Conservation (phyloP, 2,329 filamentous ascomycete genomes). For the Rhynchosporium secalis region DNA sequence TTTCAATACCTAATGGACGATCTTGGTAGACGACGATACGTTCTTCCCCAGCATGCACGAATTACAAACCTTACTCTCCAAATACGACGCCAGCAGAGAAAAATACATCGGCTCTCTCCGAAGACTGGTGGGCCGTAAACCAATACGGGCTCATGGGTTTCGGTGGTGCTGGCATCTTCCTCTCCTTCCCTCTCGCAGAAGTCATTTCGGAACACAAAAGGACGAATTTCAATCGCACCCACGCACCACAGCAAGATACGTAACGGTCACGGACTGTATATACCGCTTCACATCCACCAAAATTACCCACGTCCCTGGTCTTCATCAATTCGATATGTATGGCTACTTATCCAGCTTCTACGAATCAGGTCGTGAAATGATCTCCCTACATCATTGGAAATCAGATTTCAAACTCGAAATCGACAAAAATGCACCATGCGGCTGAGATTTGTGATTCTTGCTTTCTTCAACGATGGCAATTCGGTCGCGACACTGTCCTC, state of each 20-base stretch:
- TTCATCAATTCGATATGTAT: constrained; percentile 39
- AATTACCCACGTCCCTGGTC: constrained; percentile 32
- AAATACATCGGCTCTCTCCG: constrained; percentile 38
- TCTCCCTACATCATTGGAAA: constrained; percentile 40
- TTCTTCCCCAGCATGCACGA: constrained; percentile 39
- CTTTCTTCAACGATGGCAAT: constrained; percentile 48
- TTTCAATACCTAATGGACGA: constrained; percentile 41
- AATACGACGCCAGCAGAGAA: constrained; percentile 33
- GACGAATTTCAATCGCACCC: constrained; percentile 35
- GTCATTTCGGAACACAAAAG: constrained; percentile 31
- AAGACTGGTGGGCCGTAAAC: constrained; percentile 39
- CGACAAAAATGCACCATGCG: constrained; percentile 38
- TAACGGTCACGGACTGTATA: constrained; percentile 39
- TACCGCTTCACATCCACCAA: constrained; percentile 33
- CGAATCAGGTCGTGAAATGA: constrained; percentile 36
- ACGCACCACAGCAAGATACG: constrained; percentile 36
- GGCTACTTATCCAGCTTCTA: constrained; percentile 39
- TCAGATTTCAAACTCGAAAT: constrained; percentile 37
- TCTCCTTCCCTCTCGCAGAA: constrained; percentile 35
- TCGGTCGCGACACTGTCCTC: constrained; percentile 45
- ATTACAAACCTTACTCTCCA: constrained; percentile 38
- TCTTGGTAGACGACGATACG: constrained; percentile 39
- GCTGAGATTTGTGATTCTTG: constrained; percentile 43
- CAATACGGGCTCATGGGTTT: constrained; percentile 39
- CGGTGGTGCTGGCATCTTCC: constrained; percentile 37